Evolutionary conservation across 345 rosid genomes (phyloP), one percentile per base, ranked within the genome.

Genomic region (Moricandia arvensis): DNA sequence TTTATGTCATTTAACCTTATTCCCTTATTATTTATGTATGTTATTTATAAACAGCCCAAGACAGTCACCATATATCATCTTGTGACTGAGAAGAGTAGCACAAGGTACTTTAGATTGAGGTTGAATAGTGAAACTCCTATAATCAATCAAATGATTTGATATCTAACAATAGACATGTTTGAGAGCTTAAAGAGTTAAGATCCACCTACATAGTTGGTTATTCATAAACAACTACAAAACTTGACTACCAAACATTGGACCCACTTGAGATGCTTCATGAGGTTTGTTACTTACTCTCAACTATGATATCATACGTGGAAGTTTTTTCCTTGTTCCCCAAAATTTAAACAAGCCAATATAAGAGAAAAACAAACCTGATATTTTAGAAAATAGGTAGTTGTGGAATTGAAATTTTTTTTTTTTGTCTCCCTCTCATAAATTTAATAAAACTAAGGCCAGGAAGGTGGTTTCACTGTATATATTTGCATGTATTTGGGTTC

Each of bases 341-440:
- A 70, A 33, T 30, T 64, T 76, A n/a, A 70, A 70, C 75, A 76
- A 21, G 24, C 24, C 24, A 21, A 61, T 27, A 43, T 43, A 12
- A 4, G 4, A 21, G 24, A 21, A 21, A 21, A 21, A 21, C 24
- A 21, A 21, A 21, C 2, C 24, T 21, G 15, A 43, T 30, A 63
- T 49, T 16, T 49, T n/a, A 13, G 15, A 63, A 63, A 63, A 55
- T n/a, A 30, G 80, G 75, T 63, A 76, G 58, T 76, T 68, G 55
- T 18, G 80, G 80, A 70, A 76, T 33, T 7, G 26, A 43, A 49
- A 31, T 33, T 71, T 64, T 58, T 65, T 77, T 27, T n/a, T 59
- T 66, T 78, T 78, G 81, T 72, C 77, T 34, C 81, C 76, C 72
- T 66, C 77, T 66, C 81, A 59, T 72, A 49, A 77, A 71, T 76